Evolutionary conservation across 1,139 yeast species (phyloP), one percentile per base, ranked within the genome.

Genomic region (Trichomonascaceae sp.): DNA sequence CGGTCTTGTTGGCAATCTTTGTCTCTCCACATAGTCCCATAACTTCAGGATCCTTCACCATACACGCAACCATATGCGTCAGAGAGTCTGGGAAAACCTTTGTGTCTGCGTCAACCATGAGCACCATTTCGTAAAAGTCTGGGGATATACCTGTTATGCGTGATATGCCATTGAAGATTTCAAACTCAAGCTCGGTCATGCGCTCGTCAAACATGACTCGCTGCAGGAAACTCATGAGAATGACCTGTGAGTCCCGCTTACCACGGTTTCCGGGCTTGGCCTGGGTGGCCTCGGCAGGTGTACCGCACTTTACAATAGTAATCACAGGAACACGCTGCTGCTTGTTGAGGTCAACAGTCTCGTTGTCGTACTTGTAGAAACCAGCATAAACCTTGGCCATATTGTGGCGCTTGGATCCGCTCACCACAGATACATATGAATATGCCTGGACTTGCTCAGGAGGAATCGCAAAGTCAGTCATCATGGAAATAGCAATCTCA

Each of bases 1-100:
- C 74, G 3, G 71, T 59, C 56, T 89, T 89, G 57, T 89, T 89
- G 5, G 93, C 74, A 51, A 89, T 89, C 59, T 85, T 87, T 0
- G 98, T 89, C 56, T 89, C 98, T 33, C 98, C 98, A 65, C 98
- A 89, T 30, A 89, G 64, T 2, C 97, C 98, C 96, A 89, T 87
- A 37, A 89, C 67, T 43, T 65, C 64, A 1, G 96, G 93, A 54
- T 89, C 94, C 48, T 74, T 77, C 13, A 85, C 92, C 87, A 89
- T 76, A 51, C 81, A 84, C 1, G 93, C 94, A 44, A 72, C 70
- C 96, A 89, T 84, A 51, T 89, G 97, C 5, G 92, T 82, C 42
- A 87, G 50, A 9, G 93, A 77, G 54, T 87, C 96, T 0, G 95
- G 94, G 56, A 68, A 85, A 3, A 87, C 87, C 52, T 76, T 76